Base-by-base conservation (phyloP, 495 filamentous ascomycete genomes). In the Penicillium maclennaniae region DNA sequence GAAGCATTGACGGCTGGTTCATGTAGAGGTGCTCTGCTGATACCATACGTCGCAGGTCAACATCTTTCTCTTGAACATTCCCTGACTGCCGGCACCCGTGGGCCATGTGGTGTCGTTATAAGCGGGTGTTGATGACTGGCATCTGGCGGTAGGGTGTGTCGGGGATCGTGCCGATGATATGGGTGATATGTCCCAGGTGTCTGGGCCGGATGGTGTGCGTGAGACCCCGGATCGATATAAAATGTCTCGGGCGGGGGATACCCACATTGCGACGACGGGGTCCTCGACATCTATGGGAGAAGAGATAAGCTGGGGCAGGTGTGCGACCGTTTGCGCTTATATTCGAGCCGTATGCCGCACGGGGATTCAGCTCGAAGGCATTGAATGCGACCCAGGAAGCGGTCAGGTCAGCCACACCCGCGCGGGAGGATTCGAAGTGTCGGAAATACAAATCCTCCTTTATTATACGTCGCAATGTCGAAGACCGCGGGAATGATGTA, bases 31-130 rank as follows among this genome's bases (percentile, higher is more conserved):
- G 65, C 19, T 60, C 59, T 38, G 69, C 53, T 5, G 67, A 55
- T n/a, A 65, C 41, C 37, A 45, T 58, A 57, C 67, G 63, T 46
- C 61, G 62, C 6, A 57, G 59, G 25, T 70, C 66, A 31, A 54
- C 37, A 34, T 28, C 8, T 59, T 44, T 58, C 54, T 20, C 62
- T 59, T 17, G 57, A 48, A 1, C 46, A 19, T 37, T 47, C 49
- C 8, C 55, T 60, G 20, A 63, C 47, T 1, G 62, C 39, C 1
- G 66, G 49, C 38, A 65, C 25, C 36, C 58, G 52, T 26, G 58
- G 52, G 27, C 50, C 58, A 12, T 53, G 53, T 21, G 53, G 51
- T 36, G 47, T 45, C 6, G 60, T 42, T 6, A 45, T 10, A 7
- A 49, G 42, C 26, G 63, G 63, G 6, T 52, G 60, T 47, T 62